These are phyloP conservation scores for Heimioporus sp. DNA, from an alignment of 768 basidiomycete genomes.

Conservation along the genomic window DNA sequence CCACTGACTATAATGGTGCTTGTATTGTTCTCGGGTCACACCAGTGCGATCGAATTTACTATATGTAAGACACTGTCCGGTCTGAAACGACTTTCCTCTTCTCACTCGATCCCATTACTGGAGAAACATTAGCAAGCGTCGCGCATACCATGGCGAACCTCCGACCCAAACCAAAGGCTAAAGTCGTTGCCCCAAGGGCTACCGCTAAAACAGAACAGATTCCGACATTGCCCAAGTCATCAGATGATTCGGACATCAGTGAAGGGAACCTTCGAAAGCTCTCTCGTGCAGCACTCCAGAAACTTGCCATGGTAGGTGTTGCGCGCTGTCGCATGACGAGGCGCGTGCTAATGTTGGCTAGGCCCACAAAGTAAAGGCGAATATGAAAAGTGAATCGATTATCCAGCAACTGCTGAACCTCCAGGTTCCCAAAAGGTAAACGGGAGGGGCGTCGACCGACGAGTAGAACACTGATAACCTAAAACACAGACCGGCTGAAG, in stretches of 20 bases:
- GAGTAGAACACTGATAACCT: background rate
- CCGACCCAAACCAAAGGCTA: constrained; percentile 10
- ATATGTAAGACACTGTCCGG: constrained; percentile 4
- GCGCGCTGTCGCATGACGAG: background rate
- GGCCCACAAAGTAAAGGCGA: constrained; percentile 20
- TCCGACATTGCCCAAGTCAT: background rate
- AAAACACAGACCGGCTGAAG: constrained; percentile 4
- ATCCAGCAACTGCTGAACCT: constrained; percentile 18
- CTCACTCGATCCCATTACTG: background rate
- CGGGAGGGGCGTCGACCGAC: background rate
- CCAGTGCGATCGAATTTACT: background rate
- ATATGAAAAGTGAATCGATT: constrained; percentile 27
- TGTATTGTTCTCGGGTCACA: constrained; percentile 11
- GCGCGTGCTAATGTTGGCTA: constrained; percentile 4
- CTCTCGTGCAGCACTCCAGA: constrained; percentile 24
- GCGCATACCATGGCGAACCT: constrained; percentile 9
- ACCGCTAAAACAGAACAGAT: background rate
- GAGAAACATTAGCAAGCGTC: background rate
- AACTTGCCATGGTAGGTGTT: constrained; percentile 22
- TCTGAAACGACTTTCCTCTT: background rate
- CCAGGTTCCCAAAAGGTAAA: constrained; percentile 13
- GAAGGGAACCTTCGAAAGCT: constrained; percentile 22
- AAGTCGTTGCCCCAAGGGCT: background rate
- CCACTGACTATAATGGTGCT: background rate
- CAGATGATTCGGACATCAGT: background rate